Evolutionary conservation across 208 protist genomes (phyloP).

Genomic region (Leishmania mexicana): DNA sequence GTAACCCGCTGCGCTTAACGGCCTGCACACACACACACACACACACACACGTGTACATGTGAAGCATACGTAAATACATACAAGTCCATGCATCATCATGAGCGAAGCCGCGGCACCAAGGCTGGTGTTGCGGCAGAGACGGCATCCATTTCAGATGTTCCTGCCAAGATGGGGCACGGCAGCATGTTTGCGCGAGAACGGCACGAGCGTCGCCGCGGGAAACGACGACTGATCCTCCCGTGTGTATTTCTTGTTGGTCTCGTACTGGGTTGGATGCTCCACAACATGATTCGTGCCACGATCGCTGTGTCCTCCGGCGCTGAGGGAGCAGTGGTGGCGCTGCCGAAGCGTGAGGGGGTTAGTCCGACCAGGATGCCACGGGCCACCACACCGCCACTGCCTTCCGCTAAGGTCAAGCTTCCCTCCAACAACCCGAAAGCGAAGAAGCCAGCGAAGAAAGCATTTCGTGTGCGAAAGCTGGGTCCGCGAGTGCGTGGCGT

Average conservation of each 20-base stretch:
- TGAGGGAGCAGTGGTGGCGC: too few relatives aligned
- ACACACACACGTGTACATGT: background rate
- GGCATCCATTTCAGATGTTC: background rate
- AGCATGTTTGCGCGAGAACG: too few relatives aligned
- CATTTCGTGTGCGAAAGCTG: too few relatives aligned
- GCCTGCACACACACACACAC: background rate
- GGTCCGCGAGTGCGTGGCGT: too few relatives aligned
- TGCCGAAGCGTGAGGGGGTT: background rate
- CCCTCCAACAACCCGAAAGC: too few relatives aligned
- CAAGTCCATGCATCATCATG: background rate
- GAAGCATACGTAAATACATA: background rate
- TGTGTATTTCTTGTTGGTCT: background rate
- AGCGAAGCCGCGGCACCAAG: background rate
- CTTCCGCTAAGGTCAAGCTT: background rate
- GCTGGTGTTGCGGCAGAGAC: background rate
- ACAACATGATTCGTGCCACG: background rate
- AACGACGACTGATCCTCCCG: background rate
- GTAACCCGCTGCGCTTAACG: too few relatives aligned
- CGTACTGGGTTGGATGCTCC: background rate
- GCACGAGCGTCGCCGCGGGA: background rate
- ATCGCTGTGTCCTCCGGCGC: background rate
- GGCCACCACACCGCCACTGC: background rate
- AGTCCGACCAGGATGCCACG: background rate
- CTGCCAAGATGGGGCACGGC: background rate
- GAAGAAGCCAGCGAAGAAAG: background rate